Percentiles rank a stretch among this genome's conserved stretches.
Conservation (phyloP, 305 asterid genomes). For the Nicotiana rustica region DNA sequence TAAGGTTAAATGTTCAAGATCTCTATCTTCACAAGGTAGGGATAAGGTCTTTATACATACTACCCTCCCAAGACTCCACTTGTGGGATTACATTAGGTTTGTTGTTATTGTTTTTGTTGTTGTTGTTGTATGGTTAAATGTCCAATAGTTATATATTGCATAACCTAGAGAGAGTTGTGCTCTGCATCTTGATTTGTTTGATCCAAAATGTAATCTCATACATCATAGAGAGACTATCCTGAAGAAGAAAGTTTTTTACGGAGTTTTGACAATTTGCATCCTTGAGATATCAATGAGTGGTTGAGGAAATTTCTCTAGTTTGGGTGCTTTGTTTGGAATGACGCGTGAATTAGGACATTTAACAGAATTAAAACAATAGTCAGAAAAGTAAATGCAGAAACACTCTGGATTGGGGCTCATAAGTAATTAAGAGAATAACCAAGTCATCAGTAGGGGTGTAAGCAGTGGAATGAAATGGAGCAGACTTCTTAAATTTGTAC, state of each 20-base stretch:
- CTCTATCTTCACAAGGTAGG: too few relatives aligned
- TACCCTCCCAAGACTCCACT: too few relatives aligned
- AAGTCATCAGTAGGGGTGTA: not conserved
- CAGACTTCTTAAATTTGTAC: constrained; percentile 20
- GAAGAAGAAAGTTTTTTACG: not conserved
- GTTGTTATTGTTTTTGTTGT: too few relatives aligned
- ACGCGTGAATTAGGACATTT: not conserved
- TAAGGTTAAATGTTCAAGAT: not conserved
- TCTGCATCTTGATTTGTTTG: constrained; percentile 27
- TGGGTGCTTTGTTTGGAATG: not conserved
- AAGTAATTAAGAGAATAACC: not conserved
- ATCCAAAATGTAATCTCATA: not conserved
- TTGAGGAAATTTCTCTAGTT: constrained; percentile 1
- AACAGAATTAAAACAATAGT: not conserved
- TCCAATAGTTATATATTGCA: not conserved
- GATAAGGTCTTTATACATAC: too few relatives aligned
- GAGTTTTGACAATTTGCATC: not conserved
- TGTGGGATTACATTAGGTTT: too few relatives aligned
- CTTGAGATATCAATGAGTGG: not conserved
- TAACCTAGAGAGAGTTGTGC: not conserved
- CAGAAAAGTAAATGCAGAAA: constrained; percentile 25
- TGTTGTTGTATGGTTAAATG: not conserved
- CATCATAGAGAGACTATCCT: not conserved
- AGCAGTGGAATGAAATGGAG: constrained; percentile 11
- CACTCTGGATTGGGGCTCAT: constrained; percentile 7